phyloP scores from a whole-genome alignment of 129 eudicot genomes.

The Lactuca sativa region DNA sequence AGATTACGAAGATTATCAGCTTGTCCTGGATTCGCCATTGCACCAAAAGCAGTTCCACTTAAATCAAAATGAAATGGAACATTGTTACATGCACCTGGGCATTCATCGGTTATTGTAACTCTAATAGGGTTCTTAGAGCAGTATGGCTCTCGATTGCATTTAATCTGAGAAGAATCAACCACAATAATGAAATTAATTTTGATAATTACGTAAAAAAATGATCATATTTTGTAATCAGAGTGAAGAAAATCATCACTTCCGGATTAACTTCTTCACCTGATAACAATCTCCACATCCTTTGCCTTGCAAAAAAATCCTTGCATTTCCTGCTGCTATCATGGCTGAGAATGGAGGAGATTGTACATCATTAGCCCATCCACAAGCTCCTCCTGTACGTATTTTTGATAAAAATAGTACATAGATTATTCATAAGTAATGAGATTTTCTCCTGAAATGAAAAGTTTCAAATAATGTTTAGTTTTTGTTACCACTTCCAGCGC shows the following conservation, averaged over 20 bases:
- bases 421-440: too few relatives aligned
- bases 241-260: too few relatives aligned
- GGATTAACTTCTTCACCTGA: constrained; percentile 19
- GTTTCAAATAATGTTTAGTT: too few relatives aligned
- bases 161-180: not conserved
- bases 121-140: constrained; percentile 43
- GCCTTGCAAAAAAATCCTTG: constrained; percentile 18
- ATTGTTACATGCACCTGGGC: constrained; percentile 37
- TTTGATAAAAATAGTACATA: too few relatives aligned
- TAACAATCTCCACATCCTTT: constrained; percentile 38
- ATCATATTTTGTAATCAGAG: too few relatives aligned
- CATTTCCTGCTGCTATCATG: constrained; percentile 36
- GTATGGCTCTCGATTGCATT: constrained; percentile 9
- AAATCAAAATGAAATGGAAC: constrained; percentile 43
- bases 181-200: too few relatives aligned
- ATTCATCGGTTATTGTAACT: constrained; percentile 42
- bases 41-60: constrained; percentile 51
- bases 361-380: constrained; percentile 27
- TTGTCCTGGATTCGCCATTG: constrained; percentile 41
- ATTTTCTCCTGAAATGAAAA: too few relatives aligned
- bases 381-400: constrained; percentile 23
- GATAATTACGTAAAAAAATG: too few relatives aligned
- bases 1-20: constrained; percentile 24
- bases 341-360: constrained; percentile 14
- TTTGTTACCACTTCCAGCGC: not conserved